Conservation (phyloP, 495 filamentous ascomycete species). For the Aspergillus sclerotiicarbonarius region DNA sequence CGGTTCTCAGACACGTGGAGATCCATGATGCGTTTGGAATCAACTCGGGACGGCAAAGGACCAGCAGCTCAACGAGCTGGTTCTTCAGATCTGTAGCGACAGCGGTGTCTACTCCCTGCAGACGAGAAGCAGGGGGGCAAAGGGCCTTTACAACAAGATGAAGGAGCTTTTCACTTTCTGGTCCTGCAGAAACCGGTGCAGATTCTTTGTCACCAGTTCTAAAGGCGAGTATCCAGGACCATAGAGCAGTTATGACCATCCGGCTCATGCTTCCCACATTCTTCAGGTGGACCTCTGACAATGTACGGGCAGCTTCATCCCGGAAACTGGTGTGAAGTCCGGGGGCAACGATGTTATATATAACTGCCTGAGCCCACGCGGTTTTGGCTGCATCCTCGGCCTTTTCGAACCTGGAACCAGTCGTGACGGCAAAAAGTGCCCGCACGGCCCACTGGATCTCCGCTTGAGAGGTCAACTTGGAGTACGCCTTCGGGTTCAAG, state of each 20-base stretch:
- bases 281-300: slow-evolving; percentile 59
- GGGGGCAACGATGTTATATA: slow-evolving; percentile 69
- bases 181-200: slow-evolving; percentile 65
- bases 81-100: slow-evolving; percentile 48
- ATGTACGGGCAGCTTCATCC: slow-evolving; percentile 52
- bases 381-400: slow-evolving; percentile 39
- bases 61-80: slow-evolving; percentile 70
- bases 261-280: slow-evolving; percentile 53
- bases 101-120: slow-evolving; percentile 32
- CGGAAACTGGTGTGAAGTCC: slow-evolving; percentile 55
- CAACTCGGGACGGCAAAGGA: slow-evolving; percentile 75
- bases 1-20: slow-evolving; percentile 70
- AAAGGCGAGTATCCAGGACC: slow-evolving; percentile 72
- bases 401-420: slow-evolving; percentile 33
- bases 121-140: slow-evolving; percentile 50
- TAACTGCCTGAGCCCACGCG: slow-evolving; percentile 77
- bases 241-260: slow-evolving; percentile 67
- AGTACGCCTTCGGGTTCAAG: slow-evolving; percentile 77
- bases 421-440: slow-evolving; percentile 61
- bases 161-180: slow-evolving; percentile 50
- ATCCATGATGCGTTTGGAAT: slow-evolving; percentile 85
- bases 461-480: slow-evolving; percentile 67
- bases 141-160: slow-evolving; percentile 69
- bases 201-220: slow-evolving; percentile 74
- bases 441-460: slow-evolving; percentile 76